Evolutionary conservation across 305 asterid species (phyloP), one percentile per base, ranked within the genome.

Genomic region (Ajuga reptans): DNA sequence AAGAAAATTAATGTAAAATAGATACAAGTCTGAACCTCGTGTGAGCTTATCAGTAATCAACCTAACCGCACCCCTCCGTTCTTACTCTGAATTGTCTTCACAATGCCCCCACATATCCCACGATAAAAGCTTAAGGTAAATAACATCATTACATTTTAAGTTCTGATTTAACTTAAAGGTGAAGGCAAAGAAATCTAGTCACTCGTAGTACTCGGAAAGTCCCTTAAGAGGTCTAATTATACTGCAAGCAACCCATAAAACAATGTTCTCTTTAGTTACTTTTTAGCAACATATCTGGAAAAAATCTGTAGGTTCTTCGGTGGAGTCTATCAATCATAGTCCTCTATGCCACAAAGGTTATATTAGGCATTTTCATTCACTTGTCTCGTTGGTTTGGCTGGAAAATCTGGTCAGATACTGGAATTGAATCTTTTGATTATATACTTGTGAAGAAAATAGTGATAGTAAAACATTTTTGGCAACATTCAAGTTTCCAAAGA

Each of bases 41-140:
- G 46, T 18, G 15, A 71, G 51, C 69, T 62, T 64, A 29, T 29
- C 34, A 64, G 34, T 41, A 31, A 64, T 69, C 49, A 39, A 73
- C 55, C 58, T 45, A 34, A 63, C 36, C 17, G 21, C 16, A 36
- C 50, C 71, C 50, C 71, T 6, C 45, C 11, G 33, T 64, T 41
- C 64, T 58, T 24, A 43, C 61, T 11, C 57, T 9, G 45, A 33
- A 49, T 56, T 60, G 24, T 16, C 54, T 49, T 64, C 49, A 68
- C 36, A 54, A 54, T 55, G 37, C 55, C 27, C 39, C 57, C 75
- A 45, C 47, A 12, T 18, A 14, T 39, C 45, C 53, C 45, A 65
- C 33, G 42, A 45, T 7, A 16, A 59, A 72, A 63, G 11, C 37
- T 60, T 50, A 24, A 34, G 36, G 8, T 7, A 12, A 37, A 42